These are phyloP conservation scores for Solanum sitiens DNA, from an alignment of 257 asterid genomes.

Conservation along the genomic window DNA sequence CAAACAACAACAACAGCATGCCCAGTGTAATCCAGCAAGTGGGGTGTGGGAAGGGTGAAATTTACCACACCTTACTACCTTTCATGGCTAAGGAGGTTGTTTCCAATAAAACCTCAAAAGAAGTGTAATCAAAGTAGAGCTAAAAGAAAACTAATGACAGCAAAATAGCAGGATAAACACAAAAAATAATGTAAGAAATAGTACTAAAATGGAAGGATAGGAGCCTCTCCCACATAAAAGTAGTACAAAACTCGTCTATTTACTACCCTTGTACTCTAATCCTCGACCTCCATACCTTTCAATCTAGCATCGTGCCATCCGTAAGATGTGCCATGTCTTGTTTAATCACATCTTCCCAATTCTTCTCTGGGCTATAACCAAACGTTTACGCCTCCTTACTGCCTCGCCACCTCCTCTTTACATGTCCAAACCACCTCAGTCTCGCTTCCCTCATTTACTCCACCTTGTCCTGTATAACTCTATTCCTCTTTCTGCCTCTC, in stretches of 20 bases:
- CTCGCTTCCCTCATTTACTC: neutral
- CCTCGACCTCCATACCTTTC: neutral
- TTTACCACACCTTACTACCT: neutral
- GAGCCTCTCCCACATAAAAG: neutral
- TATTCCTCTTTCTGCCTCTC: neutral
- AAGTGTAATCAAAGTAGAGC: neutral
- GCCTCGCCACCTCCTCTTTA: neutral
- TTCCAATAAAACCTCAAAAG: neutral
- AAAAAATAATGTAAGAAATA: neutral
- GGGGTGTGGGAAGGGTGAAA: neutral
- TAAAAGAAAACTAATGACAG: neutral
- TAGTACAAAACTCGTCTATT: neutral
- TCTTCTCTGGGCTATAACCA: neutral
- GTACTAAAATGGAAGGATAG: neutral
- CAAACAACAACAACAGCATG: neutral
- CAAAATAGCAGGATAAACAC: neutral
- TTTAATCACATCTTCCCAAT: neutral
- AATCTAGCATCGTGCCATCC: neutral
- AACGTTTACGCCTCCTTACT: neutral
- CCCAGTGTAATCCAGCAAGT: neutral
- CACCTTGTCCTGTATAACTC: neutral
- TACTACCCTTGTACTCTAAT: neutral
- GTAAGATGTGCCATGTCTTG: neutral
- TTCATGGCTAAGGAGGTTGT: neutral
- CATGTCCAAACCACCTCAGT: neutral